These are phyloP conservation scores for Lachancea kluyveri DNA, from an alignment of 805 yeast species.

Conservation along the genomic window DNA sequence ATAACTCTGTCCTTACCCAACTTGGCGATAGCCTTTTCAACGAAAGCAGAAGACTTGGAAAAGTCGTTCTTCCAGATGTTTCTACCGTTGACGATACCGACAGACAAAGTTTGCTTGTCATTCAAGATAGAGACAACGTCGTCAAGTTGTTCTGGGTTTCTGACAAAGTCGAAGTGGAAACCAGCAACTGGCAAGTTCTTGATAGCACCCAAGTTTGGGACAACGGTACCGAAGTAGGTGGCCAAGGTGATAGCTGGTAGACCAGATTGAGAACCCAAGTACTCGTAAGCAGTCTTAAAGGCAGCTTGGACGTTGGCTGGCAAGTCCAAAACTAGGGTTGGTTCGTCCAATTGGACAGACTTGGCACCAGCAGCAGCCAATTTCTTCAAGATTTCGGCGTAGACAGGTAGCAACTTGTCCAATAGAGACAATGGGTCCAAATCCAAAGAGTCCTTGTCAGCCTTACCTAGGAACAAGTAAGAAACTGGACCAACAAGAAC, in stretches of 20 bases:
- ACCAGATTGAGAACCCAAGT: constrained; percentile 53
- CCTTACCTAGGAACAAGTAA: constrained; percentile 90
- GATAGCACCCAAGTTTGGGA: constrained; percentile 90
- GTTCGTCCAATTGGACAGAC: constrained; percentile 96
- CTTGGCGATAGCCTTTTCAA: constrained; percentile 75
- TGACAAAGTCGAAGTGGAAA: constrained; percentile 93
- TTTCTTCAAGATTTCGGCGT: constrained; percentile 81
- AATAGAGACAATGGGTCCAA: constrained; percentile 88
- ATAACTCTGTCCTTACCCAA: constrained; percentile 82
- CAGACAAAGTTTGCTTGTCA: constrained; percentile 76
- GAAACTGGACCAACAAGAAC: constrained; percentile 96
- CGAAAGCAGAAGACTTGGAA: constrained; percentile 75
- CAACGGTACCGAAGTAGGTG: constrained; percentile 96
- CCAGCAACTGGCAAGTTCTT: constrained; percentile 89
- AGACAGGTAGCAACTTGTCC: constrained; percentile 87
- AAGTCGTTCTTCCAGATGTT: constrained; percentile 99
- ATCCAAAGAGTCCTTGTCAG: constrained; percentile 96
- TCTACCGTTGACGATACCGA: constrained; percentile 98
- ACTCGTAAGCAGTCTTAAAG: constrained; percentile 81
- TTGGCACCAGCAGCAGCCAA: constrained; percentile 93
- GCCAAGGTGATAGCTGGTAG: constrained; percentile 79
- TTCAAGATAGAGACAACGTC: constrained; percentile 63
- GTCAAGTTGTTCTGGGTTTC: constrained; percentile 94
- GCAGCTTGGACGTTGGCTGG: constrained; percentile 79
- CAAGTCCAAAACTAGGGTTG: constrained; percentile 89